Percentiles rank a stretch among this genome's conserved stretches.
Conservation (phyloP, 2,329 filamentous ascomycete genomes). For the Coniochaeta prunicola region DNA sequence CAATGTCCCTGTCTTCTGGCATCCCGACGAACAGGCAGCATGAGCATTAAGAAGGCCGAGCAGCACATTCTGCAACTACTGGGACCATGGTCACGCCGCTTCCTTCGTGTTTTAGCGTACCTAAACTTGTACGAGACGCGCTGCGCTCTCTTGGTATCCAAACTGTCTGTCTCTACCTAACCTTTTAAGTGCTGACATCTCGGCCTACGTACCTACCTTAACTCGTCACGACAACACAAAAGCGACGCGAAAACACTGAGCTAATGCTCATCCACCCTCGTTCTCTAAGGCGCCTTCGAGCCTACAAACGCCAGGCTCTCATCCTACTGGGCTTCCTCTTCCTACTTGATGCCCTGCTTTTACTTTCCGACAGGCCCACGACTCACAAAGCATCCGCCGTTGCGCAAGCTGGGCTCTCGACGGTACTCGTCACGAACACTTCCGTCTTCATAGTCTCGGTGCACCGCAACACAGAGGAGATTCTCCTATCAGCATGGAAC, state of each 20-base stretch:
- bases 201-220: background rate
- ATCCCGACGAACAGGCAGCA: background rate
- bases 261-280: conserved; percentile 1
- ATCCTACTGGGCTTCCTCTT: background rate
- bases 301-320: background rate
- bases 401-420: background rate
- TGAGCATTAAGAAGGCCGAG: background rate
- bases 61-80: background rate
- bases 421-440: background rate
- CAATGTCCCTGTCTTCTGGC: background rate
- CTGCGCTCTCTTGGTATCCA: too few relatives aligned
- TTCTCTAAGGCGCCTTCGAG: background rate
- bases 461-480: conserved; percentile 58
- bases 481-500: conserved; percentile 55
- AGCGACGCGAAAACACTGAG: background rate
- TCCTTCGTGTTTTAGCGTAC: background rate
- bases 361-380: background rate
- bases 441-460: conserved; percentile 17
- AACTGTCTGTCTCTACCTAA: too few relatives aligned
- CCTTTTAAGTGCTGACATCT: too few relatives aligned
- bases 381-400: background rate
- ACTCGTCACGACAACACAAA: background rate
- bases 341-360: background rate
- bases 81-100: background rate
- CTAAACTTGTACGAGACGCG: background rate